These are phyloP conservation scores for Globisporangium mamillatum DNA, from an alignment of 352 stramenopile genomes.

Conservation along the genomic window DNA sequence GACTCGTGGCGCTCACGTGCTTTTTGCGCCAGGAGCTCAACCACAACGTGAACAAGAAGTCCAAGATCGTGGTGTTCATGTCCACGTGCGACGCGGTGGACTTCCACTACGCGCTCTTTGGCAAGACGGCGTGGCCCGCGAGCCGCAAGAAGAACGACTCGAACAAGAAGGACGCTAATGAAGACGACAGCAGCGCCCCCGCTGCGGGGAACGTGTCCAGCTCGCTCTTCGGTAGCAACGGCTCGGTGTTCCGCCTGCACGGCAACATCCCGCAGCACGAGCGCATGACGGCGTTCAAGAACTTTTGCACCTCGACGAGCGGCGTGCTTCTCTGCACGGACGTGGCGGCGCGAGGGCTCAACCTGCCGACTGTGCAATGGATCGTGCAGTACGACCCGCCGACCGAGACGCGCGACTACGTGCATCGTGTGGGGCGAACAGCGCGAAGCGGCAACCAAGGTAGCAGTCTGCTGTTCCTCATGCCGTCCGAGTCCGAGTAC, in stretches of 20 bases:
- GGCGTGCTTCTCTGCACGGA: conserved; percentile 98
- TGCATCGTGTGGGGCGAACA: conserved; percentile 99
- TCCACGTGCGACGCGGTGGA: conserved; percentile 97
- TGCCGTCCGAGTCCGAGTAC: conserved; percentile 95
- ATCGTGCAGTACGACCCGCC: conserved; percentile 99
- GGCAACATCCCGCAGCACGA: conserved; percentile 96
- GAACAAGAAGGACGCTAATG: conserved; percentile 47
- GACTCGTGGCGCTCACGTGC: conserved; percentile 90
- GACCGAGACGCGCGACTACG: conserved; percentile 98
- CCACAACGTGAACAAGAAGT: conserved; percentile 35
- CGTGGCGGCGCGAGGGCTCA: conserved; percentile 96
- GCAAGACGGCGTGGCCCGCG: conserved; percentile 74
- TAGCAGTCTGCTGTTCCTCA: conserved; percentile 95
- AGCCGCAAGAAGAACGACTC: conserved; percentile 19
- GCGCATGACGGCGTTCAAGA: conserved; percentile 94
- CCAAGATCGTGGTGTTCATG: conserved; percentile 95
- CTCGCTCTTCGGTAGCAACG: conserved; percentile 63
- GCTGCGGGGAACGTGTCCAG: conserved; percentile 23
- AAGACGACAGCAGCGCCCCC: conserved; percentile 83
- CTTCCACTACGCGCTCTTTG: conserved; percentile 93
- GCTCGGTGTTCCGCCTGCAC: conserved; percentile 87
- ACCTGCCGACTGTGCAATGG: conserved; percentile 96
- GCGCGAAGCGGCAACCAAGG: conserved; percentile 97
- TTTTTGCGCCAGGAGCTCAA: conserved; percentile 87
- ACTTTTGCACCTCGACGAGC: conserved; percentile 88